phyloP scores from a whole-genome alignment of 805 yeast genomes.

The Hanseniaspora pseudoguilliermondii region DNA sequence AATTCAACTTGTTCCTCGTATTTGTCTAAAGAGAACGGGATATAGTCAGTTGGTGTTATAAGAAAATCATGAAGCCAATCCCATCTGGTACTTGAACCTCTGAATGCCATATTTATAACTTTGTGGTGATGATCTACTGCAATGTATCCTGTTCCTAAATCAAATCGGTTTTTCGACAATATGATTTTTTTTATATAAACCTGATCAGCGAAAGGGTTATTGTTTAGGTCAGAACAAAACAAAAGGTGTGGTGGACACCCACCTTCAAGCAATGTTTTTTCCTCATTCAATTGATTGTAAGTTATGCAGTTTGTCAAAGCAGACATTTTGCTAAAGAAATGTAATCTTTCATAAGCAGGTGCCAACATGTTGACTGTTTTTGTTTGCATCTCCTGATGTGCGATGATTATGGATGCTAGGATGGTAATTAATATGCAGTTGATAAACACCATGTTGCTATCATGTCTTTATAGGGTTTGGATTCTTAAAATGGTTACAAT shows the following conservation, averaged over 20 bases:
- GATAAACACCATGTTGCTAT: background rate
- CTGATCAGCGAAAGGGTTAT: constrained; percentile 20
- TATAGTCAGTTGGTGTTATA: constrained; percentile 35
- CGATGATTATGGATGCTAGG: background rate
- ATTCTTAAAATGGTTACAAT: too few species aligned
- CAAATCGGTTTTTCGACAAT: constrained; percentile 31
- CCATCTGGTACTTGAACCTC: constrained; percentile 49
- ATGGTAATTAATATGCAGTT: background rate
- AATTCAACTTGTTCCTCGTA: constrained; percentile 19
- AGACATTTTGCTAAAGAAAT: constrained; percentile 25
- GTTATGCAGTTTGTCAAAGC: constrained; percentile 29
- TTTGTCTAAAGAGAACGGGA: constrained; percentile 30
- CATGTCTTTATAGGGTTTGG: too few species aligned
- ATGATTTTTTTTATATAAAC: constrained; percentile 30
- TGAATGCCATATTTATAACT: constrained; percentile 39
- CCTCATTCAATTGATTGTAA: constrained; percentile 17
- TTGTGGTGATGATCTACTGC: constrained; percentile 36
- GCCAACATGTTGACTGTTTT: constrained; percentile 11
- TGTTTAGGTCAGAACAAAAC: constrained; percentile 23
- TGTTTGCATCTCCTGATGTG: background rate
- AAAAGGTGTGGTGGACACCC: constrained; percentile 26
- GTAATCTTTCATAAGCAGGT: constrained; percentile 23
- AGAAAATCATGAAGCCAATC: constrained; percentile 55
- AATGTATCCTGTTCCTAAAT: constrained; percentile 44
- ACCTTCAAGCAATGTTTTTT: constrained; percentile 21